Conservation (phyloP, 1,284 basidiomycete species). For the Vanrija sp. region DNA sequence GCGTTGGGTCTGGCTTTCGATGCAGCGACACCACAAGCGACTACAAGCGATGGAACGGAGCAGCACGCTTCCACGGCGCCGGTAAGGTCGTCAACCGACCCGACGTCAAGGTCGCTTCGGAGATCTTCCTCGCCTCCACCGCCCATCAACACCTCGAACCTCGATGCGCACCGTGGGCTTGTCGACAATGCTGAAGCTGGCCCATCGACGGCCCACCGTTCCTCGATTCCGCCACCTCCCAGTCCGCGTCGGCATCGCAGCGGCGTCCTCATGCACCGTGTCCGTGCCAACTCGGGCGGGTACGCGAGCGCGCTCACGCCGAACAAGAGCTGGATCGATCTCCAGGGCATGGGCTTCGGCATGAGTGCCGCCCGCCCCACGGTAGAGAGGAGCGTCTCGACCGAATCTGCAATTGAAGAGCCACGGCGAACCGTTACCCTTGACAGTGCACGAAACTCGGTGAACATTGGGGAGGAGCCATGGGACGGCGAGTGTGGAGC, state of each 20-base stretch:
- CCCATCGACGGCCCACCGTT: background rate
- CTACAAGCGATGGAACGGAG: background rate
- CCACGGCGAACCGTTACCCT: too few relatives aligned
- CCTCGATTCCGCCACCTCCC: constrained; percentile 36
- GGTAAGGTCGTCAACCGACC: too few relatives aligned
- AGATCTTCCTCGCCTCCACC: background rate
- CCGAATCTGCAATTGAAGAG: too few relatives aligned
- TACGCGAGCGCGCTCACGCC: constrained; percentile 10
- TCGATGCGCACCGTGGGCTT: background rate
- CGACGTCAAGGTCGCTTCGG: background rate
- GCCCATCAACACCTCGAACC: background rate
- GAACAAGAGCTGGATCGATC: constrained; percentile 40
- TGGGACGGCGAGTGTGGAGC: constrained; percentile 12
- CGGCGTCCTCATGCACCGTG: constrained; percentile 34
- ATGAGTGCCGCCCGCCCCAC: constrained; percentile 4
- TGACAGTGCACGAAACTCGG: too few relatives aligned
- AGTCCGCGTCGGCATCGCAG: constrained; percentile 39
- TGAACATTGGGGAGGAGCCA: constrained; percentile 14
- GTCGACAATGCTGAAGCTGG: background rate
- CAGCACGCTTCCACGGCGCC: background rate
- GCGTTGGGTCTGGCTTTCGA: background rate
- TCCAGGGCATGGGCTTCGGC: constrained; percentile 11
- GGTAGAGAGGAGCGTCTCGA: too few relatives aligned
- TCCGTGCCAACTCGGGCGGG: constrained; percentile 30
- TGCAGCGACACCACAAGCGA: background rate